Conservation (phyloP, 345 rosid species). For the Erodium maritimum region DNA sequence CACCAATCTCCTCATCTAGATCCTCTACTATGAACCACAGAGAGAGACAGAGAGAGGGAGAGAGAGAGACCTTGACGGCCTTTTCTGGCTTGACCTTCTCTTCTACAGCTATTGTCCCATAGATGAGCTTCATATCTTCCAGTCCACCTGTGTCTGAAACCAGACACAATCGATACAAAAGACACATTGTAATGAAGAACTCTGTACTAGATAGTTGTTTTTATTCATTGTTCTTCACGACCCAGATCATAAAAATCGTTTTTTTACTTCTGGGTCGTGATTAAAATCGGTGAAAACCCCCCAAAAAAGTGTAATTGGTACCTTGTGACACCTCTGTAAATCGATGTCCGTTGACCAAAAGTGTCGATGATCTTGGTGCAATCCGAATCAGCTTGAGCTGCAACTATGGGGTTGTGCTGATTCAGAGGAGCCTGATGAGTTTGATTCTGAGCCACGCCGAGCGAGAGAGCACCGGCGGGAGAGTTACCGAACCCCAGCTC, state of each 20-base stretch:
- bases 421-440: no score
- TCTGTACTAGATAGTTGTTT: no score
- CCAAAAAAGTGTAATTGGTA: not conserved
- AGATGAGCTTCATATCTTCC: no score
- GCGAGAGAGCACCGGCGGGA: slow-evolving; percentile 44
- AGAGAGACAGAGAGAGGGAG: not conserved
- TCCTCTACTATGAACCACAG: not conserved
- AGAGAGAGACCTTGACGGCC: slow-evolving; percentile 99
- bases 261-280: slow-evolving; percentile 60
- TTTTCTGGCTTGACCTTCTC: slow-evolving; percentile 97
- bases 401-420: slow-evolving; percentile 14
- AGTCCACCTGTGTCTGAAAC: no score
- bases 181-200: no score
- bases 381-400: slow-evolving; percentile 32
- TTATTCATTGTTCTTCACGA: no score
- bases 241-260: slow-evolving; percentile 93
- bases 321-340: slow-evolving; percentile 97
- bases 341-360: slow-evolving; percentile 87
- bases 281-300: not conserved
- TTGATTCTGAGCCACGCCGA: slow-evolving; percentile 24
- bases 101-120: slow-evolving; percentile 99
- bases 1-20: not conserved
- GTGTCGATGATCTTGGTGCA: slow-evolving; percentile 54
- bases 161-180: no score
- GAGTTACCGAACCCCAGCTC: slow-evolving; percentile 44